Conservation (phyloP, 768 basidiomycete species). For the Pilatotrama ljubarskyi region DNA sequence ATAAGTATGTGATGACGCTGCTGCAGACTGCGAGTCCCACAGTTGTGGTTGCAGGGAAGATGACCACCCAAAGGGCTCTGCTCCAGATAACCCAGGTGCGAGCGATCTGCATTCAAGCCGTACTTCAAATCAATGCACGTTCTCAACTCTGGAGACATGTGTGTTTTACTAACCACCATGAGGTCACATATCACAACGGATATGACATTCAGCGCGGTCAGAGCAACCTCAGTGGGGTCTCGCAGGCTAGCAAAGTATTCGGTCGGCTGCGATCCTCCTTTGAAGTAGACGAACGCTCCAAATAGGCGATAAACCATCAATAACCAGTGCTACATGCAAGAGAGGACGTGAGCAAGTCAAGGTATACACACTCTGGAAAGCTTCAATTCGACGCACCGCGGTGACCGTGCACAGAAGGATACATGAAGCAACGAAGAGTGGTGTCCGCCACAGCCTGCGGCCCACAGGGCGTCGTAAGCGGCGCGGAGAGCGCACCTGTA, state of each 20-base stretch:
- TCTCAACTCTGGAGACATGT: neutral
- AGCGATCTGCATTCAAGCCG: neutral
- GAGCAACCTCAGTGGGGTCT: neutral
- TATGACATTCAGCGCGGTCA: neutral
- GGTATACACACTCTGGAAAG: neutral
- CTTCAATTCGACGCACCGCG: neutral
- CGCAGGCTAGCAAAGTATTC: neutral
- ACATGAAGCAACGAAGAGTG: neutral
- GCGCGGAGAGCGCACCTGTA: no score
- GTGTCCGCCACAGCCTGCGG: neutral
- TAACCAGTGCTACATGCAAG: constrained; percentile 5
- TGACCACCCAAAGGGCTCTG: neutral
- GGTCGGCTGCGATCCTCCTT: neutral
- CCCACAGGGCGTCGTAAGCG: no score
- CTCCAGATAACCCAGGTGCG: neutral
- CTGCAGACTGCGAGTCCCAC: neutral
- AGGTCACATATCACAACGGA: neutral
- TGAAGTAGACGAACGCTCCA: neutral
- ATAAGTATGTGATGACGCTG: neutral
- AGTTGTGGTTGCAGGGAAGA: neutral
- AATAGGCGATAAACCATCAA: constrained; percentile 1
- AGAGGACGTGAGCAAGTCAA: neutral
- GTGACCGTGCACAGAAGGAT: neutral
- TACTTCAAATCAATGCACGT: no score
- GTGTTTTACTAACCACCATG: neutral